phyloP scores from a whole-genome alignment of 2,329 filamentous ascomycete species.

The Fusarium sp. region DNA sequence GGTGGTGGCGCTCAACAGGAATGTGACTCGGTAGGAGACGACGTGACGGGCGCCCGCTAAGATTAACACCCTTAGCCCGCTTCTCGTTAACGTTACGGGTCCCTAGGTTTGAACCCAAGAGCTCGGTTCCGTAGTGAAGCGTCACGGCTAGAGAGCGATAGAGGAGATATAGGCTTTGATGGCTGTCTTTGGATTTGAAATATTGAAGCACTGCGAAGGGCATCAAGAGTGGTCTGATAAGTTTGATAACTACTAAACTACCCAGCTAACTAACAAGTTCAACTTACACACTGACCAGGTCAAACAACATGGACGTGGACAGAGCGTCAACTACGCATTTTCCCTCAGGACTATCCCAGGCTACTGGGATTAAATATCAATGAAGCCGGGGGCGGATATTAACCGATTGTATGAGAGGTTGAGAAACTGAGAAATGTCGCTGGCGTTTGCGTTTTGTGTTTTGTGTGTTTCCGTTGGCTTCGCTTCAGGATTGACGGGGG shows the following conservation, averaged over 20 bases:
- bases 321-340: not conserved
- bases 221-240: constrained; percentile 14
- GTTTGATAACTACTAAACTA: constrained; percentile 11
- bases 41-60: not conserved
- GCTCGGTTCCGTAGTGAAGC: constrained; percentile 20
- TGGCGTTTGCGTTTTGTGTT: constrained; percentile 13
- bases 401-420: constrained; percentile 1
- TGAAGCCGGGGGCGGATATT: constrained; percentile 2
- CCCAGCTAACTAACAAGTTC: too few relatives aligned
- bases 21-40: constrained; percentile 36
- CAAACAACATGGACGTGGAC: constrained; percentile 30
- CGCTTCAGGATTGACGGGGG: constrained; percentile 28
- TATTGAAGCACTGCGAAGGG: constrained; percentile 4
- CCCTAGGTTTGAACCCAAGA: constrained; percentile 26
- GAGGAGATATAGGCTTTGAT: not conserved
- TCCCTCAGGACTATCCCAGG: not conserved
- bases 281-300: constrained; percentile 17
- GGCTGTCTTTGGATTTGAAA: constrained; percentile 25
- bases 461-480: constrained; percentile 38
- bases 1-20: constrained; percentile 20
- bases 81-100: constrained; percentile 24
- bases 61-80: constrained; percentile 5
- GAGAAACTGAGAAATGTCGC: constrained; percentile 3
- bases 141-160: constrained; percentile 13
- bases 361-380: constrained; percentile 1